These are phyloP conservation scores for Tricholoma saponaceum DNA, from an alignment of 768 basidiomycete genomes.

Conservation along the genomic window DNA sequence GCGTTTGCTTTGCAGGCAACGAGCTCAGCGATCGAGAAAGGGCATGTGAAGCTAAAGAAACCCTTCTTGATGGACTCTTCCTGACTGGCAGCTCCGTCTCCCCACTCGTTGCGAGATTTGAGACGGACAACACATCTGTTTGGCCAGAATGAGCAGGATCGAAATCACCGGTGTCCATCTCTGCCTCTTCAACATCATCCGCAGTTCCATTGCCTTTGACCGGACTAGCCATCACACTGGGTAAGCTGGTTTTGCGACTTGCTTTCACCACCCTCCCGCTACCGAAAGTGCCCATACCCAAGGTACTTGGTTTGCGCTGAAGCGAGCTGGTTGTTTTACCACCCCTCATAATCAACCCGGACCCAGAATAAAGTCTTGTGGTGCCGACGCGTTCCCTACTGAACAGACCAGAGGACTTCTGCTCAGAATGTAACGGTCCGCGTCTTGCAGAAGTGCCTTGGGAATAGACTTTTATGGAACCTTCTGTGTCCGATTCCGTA, in stretches of 20 bases:
- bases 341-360: constrained; percentile 14
- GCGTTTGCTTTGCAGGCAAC: constrained; percentile 35
- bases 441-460: not conserved
- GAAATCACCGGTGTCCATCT: constrained; percentile 1
- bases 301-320: constrained; percentile 12
- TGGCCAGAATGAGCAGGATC: constrained; percentile 8
- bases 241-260: constrained; percentile 44
- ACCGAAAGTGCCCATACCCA: constrained; percentile 14
- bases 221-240: constrained; percentile 45
- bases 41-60: constrained; percentile 55
- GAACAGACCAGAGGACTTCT: not conserved
- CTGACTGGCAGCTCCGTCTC: constrained; percentile 20
- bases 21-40: constrained; percentile 61
- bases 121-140: constrained; percentile 5
- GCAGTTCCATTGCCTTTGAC: constrained; percentile 31
- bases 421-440: not conserved
- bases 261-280: constrained; percentile 29
- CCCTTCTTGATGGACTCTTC: constrained; percentile 40
- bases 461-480: not conserved
- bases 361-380: constrained; percentile 8
- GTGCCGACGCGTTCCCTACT: not conserved
- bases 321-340: not conserved
- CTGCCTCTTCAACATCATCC: not conserved
- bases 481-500: not conserved
- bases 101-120: constrained; percentile 29